These are phyloP conservation scores for Aspergillus tubingensis DNA, from an alignment of 2,329 filamentous ascomycete genomes.

Conservation along the genomic window DNA sequence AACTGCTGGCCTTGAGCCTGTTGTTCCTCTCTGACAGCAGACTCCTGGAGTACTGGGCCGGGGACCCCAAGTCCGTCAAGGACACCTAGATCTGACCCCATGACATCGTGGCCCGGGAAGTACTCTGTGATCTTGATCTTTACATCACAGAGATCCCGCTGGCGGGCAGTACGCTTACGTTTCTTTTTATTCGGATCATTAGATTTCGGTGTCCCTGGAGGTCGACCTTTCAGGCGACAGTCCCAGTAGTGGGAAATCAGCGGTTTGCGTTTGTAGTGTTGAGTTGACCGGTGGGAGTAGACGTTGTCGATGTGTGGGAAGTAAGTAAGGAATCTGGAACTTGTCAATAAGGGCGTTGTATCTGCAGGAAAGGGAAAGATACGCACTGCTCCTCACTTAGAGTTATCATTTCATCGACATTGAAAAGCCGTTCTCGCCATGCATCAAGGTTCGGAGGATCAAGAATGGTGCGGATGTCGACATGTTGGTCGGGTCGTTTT, in stretches of 20 bases:
- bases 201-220: constrained; percentile 76
- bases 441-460: constrained; percentile 67
- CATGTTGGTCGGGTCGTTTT: not conserved
- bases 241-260: constrained; percentile 85
- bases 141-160: constrained; percentile 78
- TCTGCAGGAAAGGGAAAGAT: constrained; percentile 8
- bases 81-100: constrained; percentile 25
- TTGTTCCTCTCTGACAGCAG: not conserved
- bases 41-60: constrained; percentile 5
- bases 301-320: constrained; percentile 83
- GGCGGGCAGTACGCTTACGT: constrained; percentile 72
- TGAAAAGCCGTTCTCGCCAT: constrained; percentile 73
- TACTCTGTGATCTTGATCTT: constrained; percentile 86
- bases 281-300: constrained; percentile 80
- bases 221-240: constrained; percentile 76
- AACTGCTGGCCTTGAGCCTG: constrained; percentile 35
- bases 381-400: constrained; percentile 72
- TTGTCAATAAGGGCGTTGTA: not conserved
- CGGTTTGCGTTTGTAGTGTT: constrained; percentile 78
- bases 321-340: constrained; percentile 70
- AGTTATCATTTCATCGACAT: constrained; percentile 72
- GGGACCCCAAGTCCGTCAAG: constrained; percentile 26
- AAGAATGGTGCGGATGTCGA: constrained; percentile 49
- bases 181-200: constrained; percentile 81
- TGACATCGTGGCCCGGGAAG: constrained; percentile 55